phyloP scores from a whole-genome alignment of 495 filamentous ascomycete genomes.

The Polyplosphaeria fusca region DNA sequence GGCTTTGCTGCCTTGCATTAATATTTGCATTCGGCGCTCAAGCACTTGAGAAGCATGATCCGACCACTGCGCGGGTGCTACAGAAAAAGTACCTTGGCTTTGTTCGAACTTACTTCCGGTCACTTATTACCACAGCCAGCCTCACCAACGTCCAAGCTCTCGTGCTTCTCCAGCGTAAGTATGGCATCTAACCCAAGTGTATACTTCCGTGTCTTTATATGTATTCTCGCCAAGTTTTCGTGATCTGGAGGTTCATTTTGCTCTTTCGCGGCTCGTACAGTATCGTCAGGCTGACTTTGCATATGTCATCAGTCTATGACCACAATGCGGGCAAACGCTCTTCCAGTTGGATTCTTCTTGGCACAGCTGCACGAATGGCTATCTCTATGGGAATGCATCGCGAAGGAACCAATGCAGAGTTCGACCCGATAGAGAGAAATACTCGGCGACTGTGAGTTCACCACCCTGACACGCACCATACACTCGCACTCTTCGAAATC shows the following conservation, averaged over 20 bases:
- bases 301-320: background rate
- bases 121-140: background rate
- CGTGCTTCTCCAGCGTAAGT: background rate
- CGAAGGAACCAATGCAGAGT: background rate
- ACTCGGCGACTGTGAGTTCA: background rate
- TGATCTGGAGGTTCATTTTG: too few relatives aligned
- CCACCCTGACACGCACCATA: too few relatives aligned
- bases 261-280: too few relatives aligned
- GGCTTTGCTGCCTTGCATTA: background rate
- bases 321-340: background rate
- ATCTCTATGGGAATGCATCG: slow-evolving; percentile 2
- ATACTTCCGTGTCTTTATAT: too few relatives aligned
- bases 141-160: background rate
- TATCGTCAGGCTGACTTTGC: background rate
- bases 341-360: background rate
- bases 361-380: background rate
- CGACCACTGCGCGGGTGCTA: background rate
- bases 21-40: background rate
- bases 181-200: background rate
- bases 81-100: background rate
- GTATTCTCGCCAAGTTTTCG: too few relatives aligned
- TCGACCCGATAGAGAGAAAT: background rate
- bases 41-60: background rate
- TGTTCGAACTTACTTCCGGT: background rate
- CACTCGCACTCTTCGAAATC: too few relatives aligned